These are phyloP conservation scores for Pelargonium citronellum DNA, from an alignment of 441 rosid species.

Conservation along the genomic window DNA sequence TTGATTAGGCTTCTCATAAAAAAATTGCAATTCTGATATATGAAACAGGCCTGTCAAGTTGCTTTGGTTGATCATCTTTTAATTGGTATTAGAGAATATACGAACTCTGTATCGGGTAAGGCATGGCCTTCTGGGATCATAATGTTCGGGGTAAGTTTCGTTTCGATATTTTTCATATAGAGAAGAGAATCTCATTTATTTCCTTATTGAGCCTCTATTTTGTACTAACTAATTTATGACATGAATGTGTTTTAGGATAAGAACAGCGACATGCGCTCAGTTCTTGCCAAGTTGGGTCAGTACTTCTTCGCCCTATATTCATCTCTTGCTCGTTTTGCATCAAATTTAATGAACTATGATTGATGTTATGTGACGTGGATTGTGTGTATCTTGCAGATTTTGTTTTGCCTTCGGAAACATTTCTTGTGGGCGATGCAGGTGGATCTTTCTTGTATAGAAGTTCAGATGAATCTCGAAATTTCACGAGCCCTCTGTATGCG, in stretches of 20 bases:
- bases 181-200: background rate
- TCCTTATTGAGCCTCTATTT: background rate
- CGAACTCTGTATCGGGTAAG: slow-evolving; percentile 28
- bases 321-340: too few species aligned
- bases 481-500: background rate
- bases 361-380: too few species aligned
- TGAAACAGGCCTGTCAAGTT: slow-evolving; percentile 21
- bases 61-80: slow-evolving; percentile 32
- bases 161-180: slow-evolving; percentile 1
- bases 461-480: slow-evolving; percentile 9
- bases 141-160: slow-evolving; percentile 44
- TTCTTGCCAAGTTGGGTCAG: slow-evolving; percentile 39
- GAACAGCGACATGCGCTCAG: slow-evolving; percentile 24
- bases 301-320: background rate
- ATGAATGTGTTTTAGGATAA: slow-evolving; percentile 29
- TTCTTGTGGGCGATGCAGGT: slow-evolving; percentile 43
- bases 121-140: slow-evolving; percentile 37
- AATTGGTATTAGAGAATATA: slow-evolving; percentile 29
- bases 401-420: slow-evolving; percentile 37
- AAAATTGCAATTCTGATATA: background rate
- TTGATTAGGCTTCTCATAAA: too few species aligned
- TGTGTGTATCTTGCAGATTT: slow-evolving; percentile 24
- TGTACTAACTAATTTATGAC: slow-evolving; percentile 16
- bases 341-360: too few species aligned
- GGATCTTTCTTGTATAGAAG: slow-evolving; percentile 28